These are phyloP conservation scores for Globisporangium megalacanthum DNA, from an alignment of 352 stramenopile species.

Conservation along the genomic window DNA sequence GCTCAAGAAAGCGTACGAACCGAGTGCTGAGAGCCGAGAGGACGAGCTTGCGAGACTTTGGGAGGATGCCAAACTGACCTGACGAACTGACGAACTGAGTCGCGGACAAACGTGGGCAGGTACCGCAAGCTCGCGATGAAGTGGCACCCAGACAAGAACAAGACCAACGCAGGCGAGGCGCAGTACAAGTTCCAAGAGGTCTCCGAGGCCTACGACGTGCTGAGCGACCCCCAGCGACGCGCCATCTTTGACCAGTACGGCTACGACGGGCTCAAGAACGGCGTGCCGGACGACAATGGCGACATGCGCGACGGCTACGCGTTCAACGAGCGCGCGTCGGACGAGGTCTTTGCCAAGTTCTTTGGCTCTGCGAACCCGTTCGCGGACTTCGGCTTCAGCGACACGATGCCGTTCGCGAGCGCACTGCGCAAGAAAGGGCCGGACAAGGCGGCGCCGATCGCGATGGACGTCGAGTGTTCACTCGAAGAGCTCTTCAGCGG, in stretches of 20 bases:
- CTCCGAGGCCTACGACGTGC: conserved; percentile 91
- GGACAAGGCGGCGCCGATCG: conserved; percentile 75
- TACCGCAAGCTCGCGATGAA: conserved; percentile 94
- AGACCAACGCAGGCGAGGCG: conserved; percentile 73
- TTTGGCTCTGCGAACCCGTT: conserved; percentile 92
- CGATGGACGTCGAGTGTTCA: conserved; percentile 63
- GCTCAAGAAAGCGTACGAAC: conserved; percentile 89
- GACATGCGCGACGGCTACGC: conserved; percentile 78
- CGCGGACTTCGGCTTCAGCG: conserved; percentile 86
- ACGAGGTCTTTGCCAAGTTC: conserved; percentile 91
- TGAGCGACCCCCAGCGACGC: conserved; percentile 89
- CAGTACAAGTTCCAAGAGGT: conserved; percentile 94
- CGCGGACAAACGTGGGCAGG: conserved; percentile 17
- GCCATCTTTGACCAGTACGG: conserved; percentile 93
- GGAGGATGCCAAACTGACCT: too few relatives aligned
- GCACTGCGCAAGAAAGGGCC: conserved; percentile 66
- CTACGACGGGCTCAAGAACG: conserved; percentile 91
- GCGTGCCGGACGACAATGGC: conserved; percentile 73
- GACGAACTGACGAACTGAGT: neutral
- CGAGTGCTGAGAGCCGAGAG: neutral
- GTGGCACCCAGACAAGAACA: conserved; percentile 96
- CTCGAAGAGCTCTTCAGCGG: conserved; percentile 91
- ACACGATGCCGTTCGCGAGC: conserved; percentile 80
- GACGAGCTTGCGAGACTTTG: neutral
- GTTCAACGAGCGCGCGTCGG: conserved; percentile 87